These are phyloP conservation scores for Euphrasia arctica DNA, from an alignment of 305 asterid genomes.

Conservation along the genomic window DNA sequence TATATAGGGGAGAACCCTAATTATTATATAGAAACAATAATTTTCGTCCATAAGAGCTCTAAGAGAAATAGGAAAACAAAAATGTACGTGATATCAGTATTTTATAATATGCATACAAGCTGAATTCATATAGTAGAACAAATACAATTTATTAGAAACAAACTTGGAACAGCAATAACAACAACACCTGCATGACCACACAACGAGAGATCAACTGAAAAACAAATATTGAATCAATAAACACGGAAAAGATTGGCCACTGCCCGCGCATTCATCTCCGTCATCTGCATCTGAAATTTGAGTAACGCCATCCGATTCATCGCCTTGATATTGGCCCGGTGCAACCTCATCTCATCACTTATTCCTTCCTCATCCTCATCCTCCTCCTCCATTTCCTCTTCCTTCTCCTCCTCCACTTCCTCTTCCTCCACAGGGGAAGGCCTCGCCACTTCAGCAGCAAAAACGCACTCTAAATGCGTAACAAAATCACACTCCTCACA, in stretches of 20 bases:
- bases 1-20: no score
- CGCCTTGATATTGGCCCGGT: conserved; percentile 10
- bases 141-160: no score
- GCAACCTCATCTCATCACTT: conserved; percentile 11
- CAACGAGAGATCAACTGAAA: neutral
- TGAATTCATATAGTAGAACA: no score
- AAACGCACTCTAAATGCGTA: conserved; percentile 17
- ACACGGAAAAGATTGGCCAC: neutral
- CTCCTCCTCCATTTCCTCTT: neutral
- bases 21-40: no score
- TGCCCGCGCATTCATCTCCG: conserved; percentile 17
- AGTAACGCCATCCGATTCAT: conserved; percentile 19
- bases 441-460: neutral
- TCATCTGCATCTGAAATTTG: conserved; percentile 25
- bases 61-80: no score
- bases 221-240: neutral
- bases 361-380: neutral
- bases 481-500: conserved; percentile 19
- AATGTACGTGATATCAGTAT: no score
- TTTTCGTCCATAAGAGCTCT: no score
- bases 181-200: no score
- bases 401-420: neutral
- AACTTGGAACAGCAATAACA: no score
- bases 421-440: neutral
- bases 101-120: no score